Percentiles rank a stretch among this genome's conserved stretches.
phyloP scores from a whole-genome alignment of 805 yeast genomes.

The Saturnispora sekii region DNA sequence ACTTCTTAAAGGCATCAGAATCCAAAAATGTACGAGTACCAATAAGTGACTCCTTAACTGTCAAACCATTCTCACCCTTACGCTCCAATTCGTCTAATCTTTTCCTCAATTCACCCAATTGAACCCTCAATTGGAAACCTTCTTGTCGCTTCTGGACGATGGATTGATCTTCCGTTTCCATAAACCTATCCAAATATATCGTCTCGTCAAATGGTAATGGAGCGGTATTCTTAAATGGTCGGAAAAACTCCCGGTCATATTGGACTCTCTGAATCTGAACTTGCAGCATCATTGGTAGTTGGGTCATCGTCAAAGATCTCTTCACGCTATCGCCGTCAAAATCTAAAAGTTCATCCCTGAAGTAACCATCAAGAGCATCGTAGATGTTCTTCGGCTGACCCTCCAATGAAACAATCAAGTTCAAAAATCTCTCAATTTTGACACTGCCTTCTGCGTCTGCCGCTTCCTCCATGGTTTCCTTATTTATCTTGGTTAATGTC shows the following conservation, averaged over 20 bases:
- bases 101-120: slow-evolving; percentile 34
- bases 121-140: slow-evolving; percentile 53
- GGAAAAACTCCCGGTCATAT: slow-evolving; percentile 62
- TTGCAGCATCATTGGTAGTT: slow-evolving; percentile 75
- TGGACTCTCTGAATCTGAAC: slow-evolving; percentile 92
- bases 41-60: slow-evolving; percentile 41
- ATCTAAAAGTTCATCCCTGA: slow-evolving; percentile 60
- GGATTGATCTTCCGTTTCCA: slow-evolving; percentile 54
- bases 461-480: slow-evolving; percentile 21
- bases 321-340: slow-evolving; percentile 67
- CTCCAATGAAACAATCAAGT: slow-evolving; percentile 75
- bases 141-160: slow-evolving; percentile 46
- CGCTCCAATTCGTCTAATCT: slow-evolving; percentile 34
- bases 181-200: slow-evolving; percentile 79
- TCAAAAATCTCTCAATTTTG: slow-evolving; percentile 66
- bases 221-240: slow-evolving; percentile 74
- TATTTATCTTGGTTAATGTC: slow-evolving; percentile 45
- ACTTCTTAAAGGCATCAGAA: slow-evolving; percentile 29
- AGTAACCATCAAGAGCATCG: slow-evolving; percentile 81
- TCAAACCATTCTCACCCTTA: slow-evolving; percentile 41
- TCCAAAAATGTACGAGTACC: slow-evolving; percentile 50
- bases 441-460: slow-evolving; percentile 30
- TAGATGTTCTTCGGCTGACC: slow-evolving; percentile 84
- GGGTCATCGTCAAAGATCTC: slow-evolving; percentile 60
- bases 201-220: slow-evolving; percentile 73